phyloP scores from a whole-genome alignment of 371 early-diverging fungal genomes.

The Circinella umbellata region DNA sequence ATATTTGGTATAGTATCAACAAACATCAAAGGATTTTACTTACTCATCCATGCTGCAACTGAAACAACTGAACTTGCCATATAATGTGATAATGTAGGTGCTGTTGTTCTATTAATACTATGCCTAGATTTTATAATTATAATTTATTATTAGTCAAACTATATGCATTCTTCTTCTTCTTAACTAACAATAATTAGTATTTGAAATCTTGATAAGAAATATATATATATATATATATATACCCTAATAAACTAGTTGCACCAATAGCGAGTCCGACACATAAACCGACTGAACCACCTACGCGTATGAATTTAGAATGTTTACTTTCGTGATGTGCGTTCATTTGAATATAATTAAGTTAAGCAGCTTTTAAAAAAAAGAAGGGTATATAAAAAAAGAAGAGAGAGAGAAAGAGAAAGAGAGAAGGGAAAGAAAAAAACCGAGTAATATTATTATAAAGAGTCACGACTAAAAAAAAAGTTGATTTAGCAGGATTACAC shows the following conservation, averaged over 20 bases:
- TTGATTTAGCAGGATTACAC: too few species aligned
- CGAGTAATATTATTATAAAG: too few species aligned
- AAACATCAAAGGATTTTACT: neutral
- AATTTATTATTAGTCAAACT: too few species aligned
- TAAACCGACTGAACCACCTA: constrained; percentile 27
- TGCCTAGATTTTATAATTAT: too few species aligned
- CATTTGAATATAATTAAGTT: neutral
- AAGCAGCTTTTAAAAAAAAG: neutral
- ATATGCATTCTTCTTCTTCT: too few species aligned
- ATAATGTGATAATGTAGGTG: constrained; percentile 24
- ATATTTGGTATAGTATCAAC: constrained; percentile 4
- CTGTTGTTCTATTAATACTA: constrained; percentile 14
- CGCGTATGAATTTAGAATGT: constrained; percentile 18
- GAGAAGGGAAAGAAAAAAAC: neutral
- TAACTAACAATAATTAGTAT: too few species aligned
- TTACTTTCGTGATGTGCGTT: constrained; percentile 13
- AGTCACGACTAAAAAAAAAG: too few species aligned
- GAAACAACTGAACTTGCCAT: constrained; percentile 29
- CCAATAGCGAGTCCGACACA: constrained; percentile 26
- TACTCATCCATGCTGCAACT: constrained; percentile 33
- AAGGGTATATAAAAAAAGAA: neutral
- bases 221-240: neutral
- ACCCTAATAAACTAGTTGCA: constrained; percentile 23
- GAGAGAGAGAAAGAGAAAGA: constrained; percentile 9
- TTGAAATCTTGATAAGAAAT: too few species aligned